Percentiles rank a stretch among this genome's conserved stretches.
phyloP scores from a whole-genome alignment of 2,329 filamentous ascomycete genomes.

The Neocucurbitaria cava region DNA sequence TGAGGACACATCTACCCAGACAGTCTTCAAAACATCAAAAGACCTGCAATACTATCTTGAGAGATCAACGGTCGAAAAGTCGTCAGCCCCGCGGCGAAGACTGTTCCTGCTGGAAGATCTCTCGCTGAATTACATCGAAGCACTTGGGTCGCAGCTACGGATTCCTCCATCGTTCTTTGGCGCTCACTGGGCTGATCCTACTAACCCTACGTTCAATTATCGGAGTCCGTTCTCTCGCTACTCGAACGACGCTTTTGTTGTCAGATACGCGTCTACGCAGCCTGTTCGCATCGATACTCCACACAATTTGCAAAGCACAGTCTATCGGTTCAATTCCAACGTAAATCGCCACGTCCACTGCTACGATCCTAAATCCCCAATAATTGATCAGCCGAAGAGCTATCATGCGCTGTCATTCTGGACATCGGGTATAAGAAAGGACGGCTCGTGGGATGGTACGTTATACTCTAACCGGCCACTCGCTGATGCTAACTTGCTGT shows the following conservation, averaged over 20 bases:
- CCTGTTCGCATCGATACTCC: background rate
- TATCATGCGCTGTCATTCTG: background rate
- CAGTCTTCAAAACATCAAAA: slow-evolving; percentile 1
- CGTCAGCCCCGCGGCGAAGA: background rate
- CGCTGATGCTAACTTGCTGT: background rate
- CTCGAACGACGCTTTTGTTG: slow-evolving; percentile 5
- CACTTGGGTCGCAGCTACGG: slow-evolving; percentile 11
- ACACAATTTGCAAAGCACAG: background rate
- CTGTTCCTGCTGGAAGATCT: slow-evolving; percentile 16
- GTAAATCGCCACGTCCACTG: background rate
- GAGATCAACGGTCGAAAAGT: background rate
- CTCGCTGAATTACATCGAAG: slow-evolving; percentile 8
- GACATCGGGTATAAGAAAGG: background rate
- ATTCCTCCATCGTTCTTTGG: slow-evolving; percentile 17
- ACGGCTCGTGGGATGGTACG: background rate
- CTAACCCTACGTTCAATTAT: slow-evolving; percentile 14
- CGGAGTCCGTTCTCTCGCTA: slow-evolving; percentile 11
- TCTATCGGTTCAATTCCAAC: background rate
- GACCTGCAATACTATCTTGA: background rate
- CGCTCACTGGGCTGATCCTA: slow-evolving; percentile 14
- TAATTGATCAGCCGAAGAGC: background rate
- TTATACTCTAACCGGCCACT: background rate
- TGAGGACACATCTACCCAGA: background rate
- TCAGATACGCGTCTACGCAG: background rate
- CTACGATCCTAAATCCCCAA: background rate